Conservation (phyloP, 1,284 basidiomycete genomes). For the Fomitopsis pinicola region DNA sequence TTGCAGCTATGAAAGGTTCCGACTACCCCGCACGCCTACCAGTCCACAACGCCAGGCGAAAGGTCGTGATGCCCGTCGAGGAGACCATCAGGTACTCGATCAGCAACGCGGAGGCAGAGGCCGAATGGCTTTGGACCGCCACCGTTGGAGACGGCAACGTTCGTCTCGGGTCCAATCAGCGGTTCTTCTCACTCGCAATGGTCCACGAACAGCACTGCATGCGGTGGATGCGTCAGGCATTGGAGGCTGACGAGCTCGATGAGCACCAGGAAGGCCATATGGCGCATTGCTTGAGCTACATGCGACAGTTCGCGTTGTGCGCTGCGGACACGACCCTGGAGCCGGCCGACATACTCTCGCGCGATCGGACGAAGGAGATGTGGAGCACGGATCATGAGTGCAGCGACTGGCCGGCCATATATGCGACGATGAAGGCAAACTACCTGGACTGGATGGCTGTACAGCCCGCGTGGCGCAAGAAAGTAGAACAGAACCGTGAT, state of each 20-base stretch:
- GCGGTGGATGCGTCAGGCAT: slow-evolving; percentile 16
- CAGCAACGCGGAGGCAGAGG: slow-evolving; percentile 6
- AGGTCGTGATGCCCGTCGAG: slow-evolving; percentile 12
- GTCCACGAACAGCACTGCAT: slow-evolving; percentile 25
- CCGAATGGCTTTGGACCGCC: slow-evolving; percentile 21
- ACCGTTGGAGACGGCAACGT: slow-evolving; percentile 19
- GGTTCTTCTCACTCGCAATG: slow-evolving; percentile 18
- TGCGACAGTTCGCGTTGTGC: slow-evolving; percentile 23
- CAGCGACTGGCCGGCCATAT: slow-evolving; percentile 9
- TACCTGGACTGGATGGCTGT: neutral
- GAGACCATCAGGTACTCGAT: slow-evolving; percentile 16
- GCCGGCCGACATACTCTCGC: slow-evolving; percentile 16
- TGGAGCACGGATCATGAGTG: slow-evolving; percentile 6
- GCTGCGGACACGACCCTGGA: slow-evolving; percentile 32
- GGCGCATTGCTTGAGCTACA: slow-evolving; percentile 24
- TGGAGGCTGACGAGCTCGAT: slow-evolving; percentile 9
- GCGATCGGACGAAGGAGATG: slow-evolving; percentile 12
- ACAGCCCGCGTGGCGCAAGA: neutral
- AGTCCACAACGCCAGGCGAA: slow-evolving; percentile 5
- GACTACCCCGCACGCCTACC: slow-evolving; percentile 16
- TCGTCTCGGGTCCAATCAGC: slow-evolving; percentile 15
- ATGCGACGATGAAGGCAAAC: neutral
- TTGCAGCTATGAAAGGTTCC: slow-evolving; percentile 2
- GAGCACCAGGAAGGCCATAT: slow-evolving; percentile 11
- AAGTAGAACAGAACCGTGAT: neutral